phyloP scores from a whole-genome alignment of 179 eudicot species.

The Silene vulgaris region DNA sequence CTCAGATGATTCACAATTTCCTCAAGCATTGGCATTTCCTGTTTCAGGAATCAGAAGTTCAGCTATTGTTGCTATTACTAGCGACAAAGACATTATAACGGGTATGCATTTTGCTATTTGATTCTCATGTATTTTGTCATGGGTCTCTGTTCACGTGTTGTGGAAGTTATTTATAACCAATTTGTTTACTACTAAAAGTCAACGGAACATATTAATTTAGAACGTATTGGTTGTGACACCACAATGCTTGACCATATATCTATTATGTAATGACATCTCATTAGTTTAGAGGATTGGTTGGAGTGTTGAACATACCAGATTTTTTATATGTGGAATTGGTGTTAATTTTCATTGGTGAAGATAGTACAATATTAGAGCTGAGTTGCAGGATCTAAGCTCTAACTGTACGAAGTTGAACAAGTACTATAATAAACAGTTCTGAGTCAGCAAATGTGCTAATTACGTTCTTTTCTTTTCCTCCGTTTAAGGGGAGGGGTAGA shows the following conservation, averaged over 20 bases:
- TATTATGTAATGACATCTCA: too few relatives aligned
- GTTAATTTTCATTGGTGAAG: neutral
- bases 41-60: constrained; percentile 81
- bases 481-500: neutral
- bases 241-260: neutral
- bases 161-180: constrained; percentile 8
- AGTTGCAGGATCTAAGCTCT: neutral
- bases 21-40: constrained; percentile 87
- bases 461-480: neutral
- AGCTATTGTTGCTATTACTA: constrained; percentile 66
- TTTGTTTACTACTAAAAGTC: neutral
- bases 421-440: neutral
- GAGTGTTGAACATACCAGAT: neutral
- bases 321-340: neutral
- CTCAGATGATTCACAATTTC: constrained; percentile 71
- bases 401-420: neutral
- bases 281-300: neutral
- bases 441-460: neutral
- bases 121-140: neutral
- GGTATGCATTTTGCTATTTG: constrained; percentile 40
- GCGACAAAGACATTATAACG: constrained; percentile 78
- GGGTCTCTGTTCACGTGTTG: neutral
- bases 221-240: neutral
- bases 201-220: neutral
- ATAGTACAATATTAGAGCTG: neutral